phyloP scores from a whole-genome alignment of 176 grass and related monocot species.

The Cocos nucifera region DNA sequence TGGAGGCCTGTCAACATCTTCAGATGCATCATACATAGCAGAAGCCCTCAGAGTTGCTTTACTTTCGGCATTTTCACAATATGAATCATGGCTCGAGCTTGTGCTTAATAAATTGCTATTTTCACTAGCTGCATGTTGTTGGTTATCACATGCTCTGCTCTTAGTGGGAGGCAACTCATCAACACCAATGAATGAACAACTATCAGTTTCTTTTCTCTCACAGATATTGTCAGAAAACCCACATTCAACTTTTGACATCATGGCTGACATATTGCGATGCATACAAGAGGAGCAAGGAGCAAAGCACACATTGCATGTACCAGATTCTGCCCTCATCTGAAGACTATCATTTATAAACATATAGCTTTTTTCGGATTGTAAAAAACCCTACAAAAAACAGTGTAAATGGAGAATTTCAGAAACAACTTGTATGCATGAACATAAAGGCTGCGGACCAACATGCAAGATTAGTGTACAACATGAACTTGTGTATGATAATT shows the following conservation, averaged over 20 bases:
- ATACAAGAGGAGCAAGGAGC: conserved; percentile 73
- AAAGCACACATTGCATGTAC: conserved; percentile 64
- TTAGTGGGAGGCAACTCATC: conserved; percentile 25
- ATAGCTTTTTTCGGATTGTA: neutral
- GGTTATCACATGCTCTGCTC: conserved; percentile 31
- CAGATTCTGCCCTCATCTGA: conserved; percentile 39
- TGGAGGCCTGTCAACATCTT: conserved; percentile 47
- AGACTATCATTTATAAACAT: conserved; percentile 1
- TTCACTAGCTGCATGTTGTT: conserved; percentile 23
- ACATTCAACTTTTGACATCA: conserved; percentile 41
- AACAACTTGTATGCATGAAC: no score
- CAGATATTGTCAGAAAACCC: conserved; percentile 48
- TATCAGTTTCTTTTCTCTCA: conserved; percentile 40
- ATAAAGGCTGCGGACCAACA: no score
- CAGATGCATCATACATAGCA: conserved; percentile 32
- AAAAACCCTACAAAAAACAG: neutral
- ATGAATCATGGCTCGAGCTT: conserved; percentile 52
- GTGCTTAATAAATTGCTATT: conserved; percentile 40
- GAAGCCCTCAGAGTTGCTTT: conserved; percentile 27
- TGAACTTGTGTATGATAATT: no score
- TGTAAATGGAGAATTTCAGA: no score
- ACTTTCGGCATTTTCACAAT: conserved; percentile 51
- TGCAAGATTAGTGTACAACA: no score
- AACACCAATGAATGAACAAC: conserved; percentile 18
- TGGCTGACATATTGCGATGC: conserved; percentile 30